Conservation (phyloP, 768 basidiomycete genomes). For the Tylopilus rubrobrunneus region DNA sequence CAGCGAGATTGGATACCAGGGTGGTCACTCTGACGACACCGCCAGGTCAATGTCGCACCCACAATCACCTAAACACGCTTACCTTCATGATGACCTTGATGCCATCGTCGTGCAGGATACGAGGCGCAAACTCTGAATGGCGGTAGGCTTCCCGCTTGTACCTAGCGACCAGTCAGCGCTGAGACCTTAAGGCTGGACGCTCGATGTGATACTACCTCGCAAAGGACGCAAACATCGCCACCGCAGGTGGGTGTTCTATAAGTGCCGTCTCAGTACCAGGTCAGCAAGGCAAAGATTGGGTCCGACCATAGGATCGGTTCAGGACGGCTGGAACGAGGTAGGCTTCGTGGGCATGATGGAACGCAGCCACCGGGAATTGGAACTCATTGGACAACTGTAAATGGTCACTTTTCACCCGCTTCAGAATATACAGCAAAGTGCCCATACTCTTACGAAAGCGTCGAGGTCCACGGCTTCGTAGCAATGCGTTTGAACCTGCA, state of each 20-base stretch:
- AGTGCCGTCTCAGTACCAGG: not conserved
- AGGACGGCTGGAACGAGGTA: conserved; percentile 77
- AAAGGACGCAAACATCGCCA: conserved; percentile 69
- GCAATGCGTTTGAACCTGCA: conserved; percentile 46
- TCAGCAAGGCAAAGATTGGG: not conserved
- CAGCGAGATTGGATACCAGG: conserved; percentile 52
- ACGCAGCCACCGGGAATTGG: conserved; percentile 64
- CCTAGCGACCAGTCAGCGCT: conserved; percentile 19
- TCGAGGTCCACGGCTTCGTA: conserved; percentile 72
- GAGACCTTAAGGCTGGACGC: not conserved
- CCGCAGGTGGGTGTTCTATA: conserved; percentile 51
- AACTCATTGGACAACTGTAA: conserved; percentile 73
- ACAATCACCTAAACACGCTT: not conserved
- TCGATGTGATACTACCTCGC: conserved; percentile 27
- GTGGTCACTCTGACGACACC: conserved; percentile 56
- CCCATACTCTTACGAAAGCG: conserved; percentile 54
- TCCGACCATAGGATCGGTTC: conserved; percentile 60
- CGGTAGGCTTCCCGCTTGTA: conserved; percentile 58
- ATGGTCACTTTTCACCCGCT: not conserved
- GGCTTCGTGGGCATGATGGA: conserved; percentile 78
- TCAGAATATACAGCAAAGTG: not conserved
- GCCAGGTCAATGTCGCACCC: not conserved
- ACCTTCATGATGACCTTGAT: conserved; percentile 53
- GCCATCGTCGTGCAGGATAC: conserved; percentile 47
- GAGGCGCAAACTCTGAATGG: conserved; percentile 55